These are phyloP conservation scores for Venturia carpophila DNA, from an alignment of 2,329 filamentous ascomycete species.

Conservation along the genomic window DNA sequence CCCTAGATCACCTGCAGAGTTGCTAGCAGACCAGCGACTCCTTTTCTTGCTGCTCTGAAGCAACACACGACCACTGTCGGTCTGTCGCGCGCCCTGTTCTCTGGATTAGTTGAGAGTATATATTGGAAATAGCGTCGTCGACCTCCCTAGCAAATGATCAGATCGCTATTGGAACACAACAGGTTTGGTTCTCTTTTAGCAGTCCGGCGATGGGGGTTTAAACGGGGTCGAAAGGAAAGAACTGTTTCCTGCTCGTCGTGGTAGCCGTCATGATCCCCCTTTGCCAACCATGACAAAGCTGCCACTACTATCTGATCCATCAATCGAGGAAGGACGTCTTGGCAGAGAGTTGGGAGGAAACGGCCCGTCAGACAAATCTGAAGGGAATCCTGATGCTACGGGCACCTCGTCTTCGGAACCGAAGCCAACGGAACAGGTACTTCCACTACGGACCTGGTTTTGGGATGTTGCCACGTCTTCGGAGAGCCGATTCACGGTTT, in stretches of 20 bases:
- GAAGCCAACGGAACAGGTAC: not conserved
- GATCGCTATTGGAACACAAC: not conserved
- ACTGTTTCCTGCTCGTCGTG: not conserved
- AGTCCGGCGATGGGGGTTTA: too few species aligned
- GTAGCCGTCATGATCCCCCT: not conserved
- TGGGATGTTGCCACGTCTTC: not conserved
- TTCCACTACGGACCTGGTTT: not conserved
- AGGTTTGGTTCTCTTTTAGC: not conserved
- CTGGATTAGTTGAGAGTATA: too few species aligned
- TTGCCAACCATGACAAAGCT: not conserved
- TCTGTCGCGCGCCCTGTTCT: not conserved
- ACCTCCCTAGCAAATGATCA: not conserved
- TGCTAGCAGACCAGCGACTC: not conserved
- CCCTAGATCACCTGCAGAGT: too few species aligned
- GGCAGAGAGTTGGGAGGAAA: not conserved
- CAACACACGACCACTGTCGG: too few species aligned
- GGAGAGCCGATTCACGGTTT: not conserved
- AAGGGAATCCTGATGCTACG: not conserved
- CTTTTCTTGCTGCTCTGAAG: not conserved
- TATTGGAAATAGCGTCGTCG: not conserved
- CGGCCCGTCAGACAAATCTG: not conserved
- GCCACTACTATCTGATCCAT: not conserved
- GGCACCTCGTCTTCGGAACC: not conserved
- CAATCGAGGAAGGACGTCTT: constrained; percentile 1
- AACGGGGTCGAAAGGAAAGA: too few species aligned